A percentile compares a stretch with the other conserved stretches of the same genome.
phyloP scores from a whole-genome alignment of 2,329 filamentous ascomycete genomes.

The Phyllosticta citribraziliensis region DNA sequence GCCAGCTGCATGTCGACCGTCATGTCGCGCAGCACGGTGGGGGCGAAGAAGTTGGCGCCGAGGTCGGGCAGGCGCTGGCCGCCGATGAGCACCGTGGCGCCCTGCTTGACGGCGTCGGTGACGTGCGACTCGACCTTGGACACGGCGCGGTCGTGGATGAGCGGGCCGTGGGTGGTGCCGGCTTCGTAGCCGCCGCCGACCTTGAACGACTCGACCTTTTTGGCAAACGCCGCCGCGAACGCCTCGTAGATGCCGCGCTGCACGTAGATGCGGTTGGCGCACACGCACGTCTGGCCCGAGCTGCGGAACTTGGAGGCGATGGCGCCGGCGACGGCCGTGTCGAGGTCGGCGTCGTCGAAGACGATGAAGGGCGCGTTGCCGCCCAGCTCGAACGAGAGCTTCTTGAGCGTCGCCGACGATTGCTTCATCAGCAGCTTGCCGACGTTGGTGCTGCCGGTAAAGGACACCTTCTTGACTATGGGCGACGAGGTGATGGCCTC shows the following conservation, averaged over 20 bases:
- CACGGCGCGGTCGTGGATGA: slow-evolving; percentile 77
- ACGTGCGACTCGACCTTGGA: slow-evolving; percentile 73
- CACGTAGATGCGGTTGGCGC: slow-evolving; percentile 67
- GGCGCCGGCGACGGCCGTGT: slow-evolving; percentile 72
- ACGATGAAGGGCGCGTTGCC: slow-evolving; percentile 96
- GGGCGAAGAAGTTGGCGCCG: slow-evolving; percentile 79
- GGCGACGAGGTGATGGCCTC: slow-evolving; percentile 65
- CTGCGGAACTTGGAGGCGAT: slow-evolving; percentile 86
- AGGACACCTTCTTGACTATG: slow-evolving; percentile 79
- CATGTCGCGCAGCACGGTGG: slow-evolving; percentile 83
- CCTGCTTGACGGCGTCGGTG: slow-evolving; percentile 66
- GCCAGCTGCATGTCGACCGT: slow-evolving; percentile 75
- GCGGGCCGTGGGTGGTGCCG: slow-evolving; percentile 65
- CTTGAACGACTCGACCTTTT: slow-evolving; percentile 63
- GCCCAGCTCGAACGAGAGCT: slow-evolving; percentile 80
- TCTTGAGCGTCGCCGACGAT: slow-evolving; percentile 73
- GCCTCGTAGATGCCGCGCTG: slow-evolving; percentile 69
- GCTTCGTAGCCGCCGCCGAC: slow-evolving; percentile 65
- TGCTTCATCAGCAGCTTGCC: slow-evolving; percentile 82
- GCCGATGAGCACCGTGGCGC: slow-evolving; percentile 63
- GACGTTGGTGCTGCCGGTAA: slow-evolving; percentile 67
- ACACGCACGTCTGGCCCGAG: slow-evolving; percentile 89
- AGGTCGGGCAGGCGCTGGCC: slow-evolving; percentile 61
- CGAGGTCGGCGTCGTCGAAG: slow-evolving; percentile 88
- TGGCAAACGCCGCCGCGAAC: slow-evolving; percentile 59